These are phyloP conservation scores for Platanthera zijinensis DNA, from an alignment of 106 monocot genomes.

Conservation along the genomic window DNA sequence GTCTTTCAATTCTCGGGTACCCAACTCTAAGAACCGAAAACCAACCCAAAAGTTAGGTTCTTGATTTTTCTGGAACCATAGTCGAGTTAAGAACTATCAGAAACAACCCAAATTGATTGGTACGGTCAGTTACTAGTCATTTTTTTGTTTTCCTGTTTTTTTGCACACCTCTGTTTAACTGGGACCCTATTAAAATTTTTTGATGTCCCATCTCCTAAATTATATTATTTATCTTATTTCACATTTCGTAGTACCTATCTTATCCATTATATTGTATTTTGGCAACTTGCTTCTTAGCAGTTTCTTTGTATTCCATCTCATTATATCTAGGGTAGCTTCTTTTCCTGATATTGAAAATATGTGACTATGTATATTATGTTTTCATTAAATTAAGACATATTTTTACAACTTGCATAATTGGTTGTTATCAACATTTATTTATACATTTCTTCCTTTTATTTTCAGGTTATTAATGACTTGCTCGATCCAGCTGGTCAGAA, in stretches of 20 bases:
- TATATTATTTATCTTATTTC: too few species aligned
- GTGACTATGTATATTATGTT: neutral
- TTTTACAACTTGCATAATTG: neutral
- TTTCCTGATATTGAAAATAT: neutral
- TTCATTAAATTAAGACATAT: neutral
- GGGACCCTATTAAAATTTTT: too few species aligned
- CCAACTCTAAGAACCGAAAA: too few species aligned
- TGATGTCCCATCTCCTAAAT: too few species aligned
- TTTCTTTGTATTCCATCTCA: neutral
- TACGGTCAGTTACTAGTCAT: too few species aligned
- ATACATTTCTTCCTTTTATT: constrained; percentile 4
- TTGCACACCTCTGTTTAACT: too few species aligned
- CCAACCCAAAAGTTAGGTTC: too few species aligned
- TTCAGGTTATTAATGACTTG: constrained; percentile 93
- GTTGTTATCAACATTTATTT: neutral
- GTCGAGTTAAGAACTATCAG: too few species aligned
- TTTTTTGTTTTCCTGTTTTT: too few species aligned
- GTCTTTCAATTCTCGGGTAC: too few species aligned
- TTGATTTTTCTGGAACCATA: too few species aligned
- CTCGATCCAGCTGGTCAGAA: constrained; percentile 95
- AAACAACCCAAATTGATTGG: too few species aligned
- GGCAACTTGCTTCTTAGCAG: neutral
- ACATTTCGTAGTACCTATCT: neutral
- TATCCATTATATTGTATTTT: neutral
- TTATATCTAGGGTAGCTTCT: neutral